Percentiles rank a stretch among this genome's conserved stretches.
Evolutionary conservation across 176 grass and related monocot genomes (phyloP).

Genomic region (Zea luxurians): DNA sequence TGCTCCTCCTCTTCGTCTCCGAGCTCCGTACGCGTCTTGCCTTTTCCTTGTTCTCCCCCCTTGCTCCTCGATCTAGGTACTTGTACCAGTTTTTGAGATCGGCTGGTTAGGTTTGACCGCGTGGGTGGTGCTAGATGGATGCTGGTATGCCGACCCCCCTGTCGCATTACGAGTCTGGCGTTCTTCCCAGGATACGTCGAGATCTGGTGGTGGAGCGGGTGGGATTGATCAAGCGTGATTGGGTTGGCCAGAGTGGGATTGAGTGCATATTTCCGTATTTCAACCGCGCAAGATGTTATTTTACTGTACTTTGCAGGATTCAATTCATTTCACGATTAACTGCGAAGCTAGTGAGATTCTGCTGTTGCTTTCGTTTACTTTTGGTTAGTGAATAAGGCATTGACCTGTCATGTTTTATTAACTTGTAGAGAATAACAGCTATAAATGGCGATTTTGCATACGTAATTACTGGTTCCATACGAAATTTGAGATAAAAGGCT

Average conservation of each 20-base stretch:
- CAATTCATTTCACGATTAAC: neutral
- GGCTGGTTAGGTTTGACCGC: neutral
- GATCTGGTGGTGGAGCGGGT: slow-evolving; percentile 22
- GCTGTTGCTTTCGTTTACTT: neutral
- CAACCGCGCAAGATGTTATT: neutral
- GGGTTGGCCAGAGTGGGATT: slow-evolving; percentile 16
- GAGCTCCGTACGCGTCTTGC: slow-evolving; percentile 64
- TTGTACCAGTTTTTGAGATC: neutral
- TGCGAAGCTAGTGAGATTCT: neutral
- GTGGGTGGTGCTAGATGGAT: slow-evolving; percentile 4
- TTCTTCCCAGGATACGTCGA: neutral
- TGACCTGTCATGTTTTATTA: neutral
- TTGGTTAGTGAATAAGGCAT: neutral
- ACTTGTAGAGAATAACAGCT: neutral
- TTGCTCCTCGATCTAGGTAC: neutral
- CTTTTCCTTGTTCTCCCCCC: neutral
- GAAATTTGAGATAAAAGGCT: neutral
- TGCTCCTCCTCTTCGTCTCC: slow-evolving; percentile 86
- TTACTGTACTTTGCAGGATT: neutral
- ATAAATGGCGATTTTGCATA: neutral
- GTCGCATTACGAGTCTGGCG: slow-evolving; percentile 5
- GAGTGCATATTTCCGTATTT: neutral
- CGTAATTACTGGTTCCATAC: neutral
- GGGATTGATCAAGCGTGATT: neutral
- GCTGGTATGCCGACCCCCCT: neutral